Evolutionary conservation across 2,329 filamentous ascomycete genomes (phyloP).

Genomic region (Trichoderma polysporum): DNA sequence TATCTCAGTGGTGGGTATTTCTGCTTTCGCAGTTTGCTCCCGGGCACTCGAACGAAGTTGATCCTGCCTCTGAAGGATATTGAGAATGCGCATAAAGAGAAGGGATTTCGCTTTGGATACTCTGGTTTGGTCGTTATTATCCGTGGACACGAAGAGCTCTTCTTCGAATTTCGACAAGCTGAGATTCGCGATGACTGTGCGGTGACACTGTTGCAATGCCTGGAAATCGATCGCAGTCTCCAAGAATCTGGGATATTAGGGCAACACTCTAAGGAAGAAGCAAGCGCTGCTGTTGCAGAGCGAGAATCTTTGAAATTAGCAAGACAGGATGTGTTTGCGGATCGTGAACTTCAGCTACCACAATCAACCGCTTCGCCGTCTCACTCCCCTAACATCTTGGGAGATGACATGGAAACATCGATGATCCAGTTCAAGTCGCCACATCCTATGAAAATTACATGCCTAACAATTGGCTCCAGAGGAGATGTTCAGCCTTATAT

Average conservation of each 20-base stretch:
- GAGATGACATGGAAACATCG: conserved; percentile 85
- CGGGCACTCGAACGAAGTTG: conserved; percentile 86
- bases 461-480: conserved; percentile 90
- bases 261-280: conserved; percentile 67
- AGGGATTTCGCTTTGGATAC: conserved; percentile 89
- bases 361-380: conserved; percentile 45
- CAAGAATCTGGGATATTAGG: conserved; percentile 67
- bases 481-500: conserved; percentile 98
- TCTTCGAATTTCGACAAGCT: conserved; percentile 83
- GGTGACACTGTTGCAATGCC: conserved; percentile 71
- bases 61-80: conserved; percentile 89
- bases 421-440: conserved; percentile 88
- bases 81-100: conserved; percentile 91
- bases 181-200: conserved; percentile 87
- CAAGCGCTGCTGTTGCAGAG: conserved; percentile 76
- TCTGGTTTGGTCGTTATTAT: conserved; percentile 91
- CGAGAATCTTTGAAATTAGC: conserved; percentile 78
- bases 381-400: conserved; percentile 73
- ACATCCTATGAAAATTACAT: conserved; percentile 79
- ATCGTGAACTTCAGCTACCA: conserved; percentile 52
- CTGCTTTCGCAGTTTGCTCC: conserved; percentile 89
- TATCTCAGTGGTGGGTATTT: conserved; percentile 87
- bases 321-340: conserved; percentile 53
- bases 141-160: conserved; percentile 89
- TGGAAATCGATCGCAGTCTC: conserved; percentile 71